These are phyloP conservation scores for Termitomyces heimii DNA, from an alignment of 768 basidiomycete genomes.

Conservation along the genomic window DNA sequence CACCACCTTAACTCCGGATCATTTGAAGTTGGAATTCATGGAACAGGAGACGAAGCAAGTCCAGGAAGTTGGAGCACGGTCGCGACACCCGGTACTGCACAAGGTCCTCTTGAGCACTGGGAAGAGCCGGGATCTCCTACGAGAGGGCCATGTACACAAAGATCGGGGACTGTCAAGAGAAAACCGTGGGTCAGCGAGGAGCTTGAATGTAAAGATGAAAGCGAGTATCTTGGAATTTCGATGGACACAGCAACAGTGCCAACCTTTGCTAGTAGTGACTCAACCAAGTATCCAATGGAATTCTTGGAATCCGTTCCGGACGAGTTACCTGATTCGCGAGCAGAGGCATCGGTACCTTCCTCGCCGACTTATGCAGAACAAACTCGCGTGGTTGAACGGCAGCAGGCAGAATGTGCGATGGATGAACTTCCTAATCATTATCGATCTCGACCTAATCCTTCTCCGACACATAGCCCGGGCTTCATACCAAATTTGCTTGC, in stretches of 20 bases:
- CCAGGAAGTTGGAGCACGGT: conserved; percentile 71
- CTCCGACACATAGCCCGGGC: neutral
- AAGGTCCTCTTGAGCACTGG: conserved; percentile 12
- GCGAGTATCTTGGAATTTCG: neutral
- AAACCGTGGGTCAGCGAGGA: conserved; percentile 38
- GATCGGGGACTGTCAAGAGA: conserved; percentile 11
- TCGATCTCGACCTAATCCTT: neutral
- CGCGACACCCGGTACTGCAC: conserved; percentile 60
- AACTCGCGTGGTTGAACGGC: conserved; percentile 2
- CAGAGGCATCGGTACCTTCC: conserved; percentile 12
- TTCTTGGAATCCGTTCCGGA: neutral
- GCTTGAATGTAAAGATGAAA: conserved; percentile 23
- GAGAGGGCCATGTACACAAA: conserved; percentile 9
- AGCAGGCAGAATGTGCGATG: neutral
- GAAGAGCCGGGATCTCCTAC: conserved; percentile 10
- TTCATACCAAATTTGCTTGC: neutral
- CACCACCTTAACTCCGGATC: conserved; percentile 9
- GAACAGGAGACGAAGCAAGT: conserved; percentile 26
- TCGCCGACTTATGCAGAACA: conserved; percentile 1
- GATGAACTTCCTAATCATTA: neutral
- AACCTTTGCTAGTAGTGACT: neutral
- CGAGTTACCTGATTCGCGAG: neutral
- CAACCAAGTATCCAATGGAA: neutral
- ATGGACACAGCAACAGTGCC: neutral
- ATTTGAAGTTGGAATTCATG: conserved; percentile 5